A percentile compares a stretch with the other conserved stretches of the same genome.
Evolutionary conservation across 441 rosid genomes (phyloP).

Genomic region (Gossypium davidsonii): DNA sequence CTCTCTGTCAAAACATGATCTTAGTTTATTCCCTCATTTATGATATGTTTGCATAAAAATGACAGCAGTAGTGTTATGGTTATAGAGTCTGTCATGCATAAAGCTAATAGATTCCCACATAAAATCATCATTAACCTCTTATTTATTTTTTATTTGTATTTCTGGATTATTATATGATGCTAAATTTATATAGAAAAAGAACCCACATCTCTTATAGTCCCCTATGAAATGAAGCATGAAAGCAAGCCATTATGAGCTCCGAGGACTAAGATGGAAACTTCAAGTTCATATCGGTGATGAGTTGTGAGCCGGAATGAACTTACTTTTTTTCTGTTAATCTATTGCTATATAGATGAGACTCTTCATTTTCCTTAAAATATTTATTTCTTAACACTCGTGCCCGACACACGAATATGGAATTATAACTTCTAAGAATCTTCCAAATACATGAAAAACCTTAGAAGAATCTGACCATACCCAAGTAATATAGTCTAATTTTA

Average conservation of each 20-base stretch:
- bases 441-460: background rate
- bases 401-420: background rate
- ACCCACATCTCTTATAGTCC: no score
- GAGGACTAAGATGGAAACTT: background rate
- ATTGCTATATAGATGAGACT: background rate
- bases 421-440: background rate
- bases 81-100: no score
- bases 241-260: background rate
- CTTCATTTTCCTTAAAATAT: background rate
- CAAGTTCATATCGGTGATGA: background rate
- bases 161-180: no score
- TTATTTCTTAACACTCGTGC: background rate
- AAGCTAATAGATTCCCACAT: no score
- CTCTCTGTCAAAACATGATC: slow-evolving; percentile 46
- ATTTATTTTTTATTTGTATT: no score
- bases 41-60: background rate
- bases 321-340: background rate
- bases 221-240: background rate
- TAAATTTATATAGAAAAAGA: no score
- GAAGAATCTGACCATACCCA: background rate
- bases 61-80: background rate
- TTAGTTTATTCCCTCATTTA: background rate
- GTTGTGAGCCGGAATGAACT: background rate
- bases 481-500: background rate
- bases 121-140: no score